Base-by-base conservation (phyloP, 2,329 filamentous ascomycete genomes). In the Fusarium avenaceum region DNA sequence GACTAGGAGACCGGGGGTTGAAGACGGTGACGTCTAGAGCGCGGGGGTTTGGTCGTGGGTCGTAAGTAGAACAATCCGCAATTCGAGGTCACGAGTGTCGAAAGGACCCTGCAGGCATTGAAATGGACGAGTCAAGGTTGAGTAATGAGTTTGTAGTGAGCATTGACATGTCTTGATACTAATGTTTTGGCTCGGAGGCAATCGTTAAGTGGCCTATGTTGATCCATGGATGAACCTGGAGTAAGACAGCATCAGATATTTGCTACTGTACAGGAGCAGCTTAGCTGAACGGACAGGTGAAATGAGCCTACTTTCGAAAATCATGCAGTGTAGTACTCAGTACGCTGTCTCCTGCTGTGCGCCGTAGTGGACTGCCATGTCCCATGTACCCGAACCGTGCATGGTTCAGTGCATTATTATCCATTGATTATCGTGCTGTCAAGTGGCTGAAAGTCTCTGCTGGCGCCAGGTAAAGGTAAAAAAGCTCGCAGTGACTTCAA, bases 1-100 rank as follows among this genome's bases (percentile, higher is more conserved):
- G 39, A 20, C 60, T 54, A 54, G 49, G 48, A 63, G 55, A 53
- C 56, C 47, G 15, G 47, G 59, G 55, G 51, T 20, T 45, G 43
- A 50, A 56, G 56, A 58, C 43, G 55, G 66, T 73, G 68, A 72
- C 70, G 70, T 71, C 65, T 70, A 53, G 63, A 65, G 67, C 65
- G 67, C 61, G 61, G 65, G 61, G 53, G 50, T 57, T n/a, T 38
- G 46, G 26, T 65, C 45, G 57, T 69, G 49, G 55, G 55, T 52
- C 44, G 44, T 35, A 54, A 47, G 43, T 44, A 30, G 28, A 30
- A 30, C 58, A 64, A 57, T 50, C 52, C 57, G 56, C 39, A 53
- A 33, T 48, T 57, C 53, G 8, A 66, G 63, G 66, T 73, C 71
- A 73, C 66, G 71, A 64, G 71, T 32, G 44, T 61, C 54, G 55